Evolutionary conservation across 2,329 filamentous ascomycete species (phyloP).

Genomic region (Exophiala sp.): DNA sequence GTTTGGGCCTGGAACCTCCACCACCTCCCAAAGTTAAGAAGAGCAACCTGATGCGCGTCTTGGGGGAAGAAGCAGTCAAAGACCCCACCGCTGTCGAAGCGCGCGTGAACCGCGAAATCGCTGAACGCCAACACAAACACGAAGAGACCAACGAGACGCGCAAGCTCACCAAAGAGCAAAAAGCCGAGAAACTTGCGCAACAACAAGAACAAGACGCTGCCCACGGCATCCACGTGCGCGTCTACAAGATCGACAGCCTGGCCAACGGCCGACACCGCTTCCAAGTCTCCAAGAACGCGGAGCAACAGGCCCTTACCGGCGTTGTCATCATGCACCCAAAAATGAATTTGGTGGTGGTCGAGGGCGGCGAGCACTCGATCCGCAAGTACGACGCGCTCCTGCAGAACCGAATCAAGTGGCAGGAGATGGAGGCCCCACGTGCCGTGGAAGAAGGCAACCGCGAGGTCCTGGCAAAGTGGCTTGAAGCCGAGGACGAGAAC

Average conservation of each 20-base stretch:
- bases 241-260: conserved; percentile 87
- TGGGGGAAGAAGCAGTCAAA: conserved; percentile 88
- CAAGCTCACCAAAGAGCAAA: conserved; percentile 83
- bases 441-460: conserved; percentile 55
- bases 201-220: conserved; percentile 87
- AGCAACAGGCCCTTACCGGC: conserved; percentile 81
- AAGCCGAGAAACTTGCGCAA: conserved; percentile 72
- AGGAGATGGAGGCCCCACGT: conserved; percentile 73
- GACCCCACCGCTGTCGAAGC: conserved; percentile 97
- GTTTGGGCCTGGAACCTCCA: conserved; percentile 82
- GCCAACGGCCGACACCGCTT: conserved; percentile 90
- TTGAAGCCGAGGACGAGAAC: conserved; percentile 70
- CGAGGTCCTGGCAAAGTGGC: conserved; percentile 65
- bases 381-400: conserved; percentile 87
- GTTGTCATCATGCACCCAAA: conserved; percentile 89
- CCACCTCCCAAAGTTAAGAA: conserved; percentile 96
- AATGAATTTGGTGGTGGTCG: conserved; percentile 84
- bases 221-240: conserved; percentile 78
- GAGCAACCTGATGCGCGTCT: conserved; percentile 93
- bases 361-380: conserved; percentile 81
- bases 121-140: conserved; percentile 77
- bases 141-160: conserved; percentile 75
- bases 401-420: conserved; percentile 92
- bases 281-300: conserved; percentile 88
- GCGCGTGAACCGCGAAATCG: conserved; percentile 87